Percentiles rank a stretch among this genome's conserved stretches.
Evolutionary conservation across 371 early-diverging fungal genomes (phyloP).

Genomic region (Syncephalis plumigaleata): DNA sequence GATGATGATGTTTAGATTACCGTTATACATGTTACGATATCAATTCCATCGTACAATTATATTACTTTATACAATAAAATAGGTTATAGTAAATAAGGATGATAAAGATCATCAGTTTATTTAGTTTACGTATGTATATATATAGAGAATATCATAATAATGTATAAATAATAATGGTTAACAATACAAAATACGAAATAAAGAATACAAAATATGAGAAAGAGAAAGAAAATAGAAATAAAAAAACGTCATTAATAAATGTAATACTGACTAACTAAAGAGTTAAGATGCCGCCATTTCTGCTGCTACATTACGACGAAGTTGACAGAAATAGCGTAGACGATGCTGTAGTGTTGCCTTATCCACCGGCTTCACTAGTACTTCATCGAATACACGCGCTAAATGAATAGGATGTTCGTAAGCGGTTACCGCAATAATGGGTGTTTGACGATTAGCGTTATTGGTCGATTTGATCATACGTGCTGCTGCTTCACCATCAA

Average conservation of each 20-base stretch:
- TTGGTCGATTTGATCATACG: conserved; percentile 89
- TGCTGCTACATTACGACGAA: no score
- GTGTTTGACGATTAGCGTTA: conserved; percentile 53
- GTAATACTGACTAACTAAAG: background rate
- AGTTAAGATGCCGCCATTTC: no score
- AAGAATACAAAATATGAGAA: background rate
- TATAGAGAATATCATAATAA: no score
- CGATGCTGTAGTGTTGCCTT: conserved; percentile 16
- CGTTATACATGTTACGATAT: no score
- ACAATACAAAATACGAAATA: background rate
- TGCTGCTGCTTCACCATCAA: conserved; percentile 80
- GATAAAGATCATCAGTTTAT: no score
- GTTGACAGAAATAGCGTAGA: no score
- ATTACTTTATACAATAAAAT: no score
- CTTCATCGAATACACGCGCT: conserved; percentile 47
- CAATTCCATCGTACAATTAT: no score
- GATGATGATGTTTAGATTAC: no score
- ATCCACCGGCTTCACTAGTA: conserved; percentile 54
- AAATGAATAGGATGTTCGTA: conserved; percentile 36
- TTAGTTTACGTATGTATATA: no score
- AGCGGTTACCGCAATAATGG: conserved; percentile 54
- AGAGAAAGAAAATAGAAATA: background rate
- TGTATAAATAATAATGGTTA: background rate
- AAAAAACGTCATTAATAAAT: background rate
- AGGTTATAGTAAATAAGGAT: no score